These are phyloP conservation scores for Lichtheimia ornata DNA, from an alignment of 371 early-diverging fungal species.

Conservation along the genomic window DNA sequence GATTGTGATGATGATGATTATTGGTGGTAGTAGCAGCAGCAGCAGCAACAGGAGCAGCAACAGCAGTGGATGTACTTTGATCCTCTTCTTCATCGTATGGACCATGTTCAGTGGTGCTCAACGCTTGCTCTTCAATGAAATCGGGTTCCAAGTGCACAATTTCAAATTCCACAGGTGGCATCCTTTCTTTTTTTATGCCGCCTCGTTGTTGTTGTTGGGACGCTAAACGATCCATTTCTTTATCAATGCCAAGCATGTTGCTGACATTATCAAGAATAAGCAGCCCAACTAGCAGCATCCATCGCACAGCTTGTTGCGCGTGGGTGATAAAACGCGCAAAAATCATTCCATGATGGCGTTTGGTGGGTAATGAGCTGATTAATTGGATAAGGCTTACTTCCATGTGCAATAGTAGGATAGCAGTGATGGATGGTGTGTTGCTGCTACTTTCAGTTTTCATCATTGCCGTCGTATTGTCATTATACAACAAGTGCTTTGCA, in stretches of 20 bases:
- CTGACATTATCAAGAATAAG: conserved; percentile 34
- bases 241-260: conserved; percentile 29
- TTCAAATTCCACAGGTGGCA: too few species aligned
- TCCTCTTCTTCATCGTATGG: too few species aligned
- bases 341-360: conserved; percentile 4
- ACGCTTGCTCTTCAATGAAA: too few species aligned
- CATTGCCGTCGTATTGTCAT: too few species aligned
- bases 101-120: too few species aligned
- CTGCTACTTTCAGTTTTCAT: neutral
- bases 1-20: too few species aligned
- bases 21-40: too few species aligned
- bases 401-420: conserved; percentile 35
- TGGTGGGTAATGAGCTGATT: conserved; percentile 21
- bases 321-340: conserved; percentile 1
- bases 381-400: conserved; percentile 35
- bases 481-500: too few species aligned
- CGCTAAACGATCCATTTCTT: conserved; percentile 27
- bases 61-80: too few species aligned
- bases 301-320: conserved; percentile 22
- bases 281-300: conserved; percentile 24
- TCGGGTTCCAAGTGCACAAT: too few species aligned
- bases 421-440: conserved; percentile 30
- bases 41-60: too few species aligned
- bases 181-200: neutral
- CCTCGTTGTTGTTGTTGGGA: neutral